Base-by-base conservation (phyloP, 2,329 filamentous ascomycete species). In the Ophiostoma sp. region DNA sequence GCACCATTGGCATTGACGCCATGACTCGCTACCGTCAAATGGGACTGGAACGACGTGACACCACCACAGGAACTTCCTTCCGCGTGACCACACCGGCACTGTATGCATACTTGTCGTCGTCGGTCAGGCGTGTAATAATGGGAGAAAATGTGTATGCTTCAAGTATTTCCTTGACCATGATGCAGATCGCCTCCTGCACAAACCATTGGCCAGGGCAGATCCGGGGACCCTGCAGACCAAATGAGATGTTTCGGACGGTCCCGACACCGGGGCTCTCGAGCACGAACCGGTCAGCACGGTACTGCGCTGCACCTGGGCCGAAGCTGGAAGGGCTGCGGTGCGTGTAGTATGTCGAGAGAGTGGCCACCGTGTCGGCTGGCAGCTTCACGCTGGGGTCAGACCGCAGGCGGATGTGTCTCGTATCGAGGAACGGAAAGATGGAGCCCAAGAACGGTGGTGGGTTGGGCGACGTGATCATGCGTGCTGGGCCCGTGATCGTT, bases 191-290 rank as follows among this genome's bases (percentile, higher is more conserved):
- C 45, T 64, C 69, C 45, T 68, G 66, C 18, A 64, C 67, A 27
- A 64, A 68, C 66, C 69, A 68, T 18, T 64, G 63, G 7, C 69
- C 69, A 3, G 68, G 69, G 55, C 69, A 70, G 44, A 60, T 64
- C 12, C 67, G 69, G 5, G 69, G 69, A 1, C 66, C 69, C 40
- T 69, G 36, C 12, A 70, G 66, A 27, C 69, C 69, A 40, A 68
- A 70, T 1, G 66, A 52, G 16, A 70, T 66, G 47, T 68, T 66
- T 18, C 68, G 60, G 38, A 18, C 9, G 9, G 55, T 60, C 1
- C 55, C 55, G 27, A 60, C 5, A 16, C n/a, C 55, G 27, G 55
- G 55, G 14, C 55, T 60, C 27, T 60, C 55, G 27, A 38, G 7
- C 55, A 60, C 27, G 6, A 60, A 60, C 12, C 55, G 27, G 11